Percentiles rank a stretch among this genome's conserved stretches.
Evolutionary conservation across 306 rosid species (phyloP).

Genomic region (cucumber (Cucumis sativus)): DNA sequence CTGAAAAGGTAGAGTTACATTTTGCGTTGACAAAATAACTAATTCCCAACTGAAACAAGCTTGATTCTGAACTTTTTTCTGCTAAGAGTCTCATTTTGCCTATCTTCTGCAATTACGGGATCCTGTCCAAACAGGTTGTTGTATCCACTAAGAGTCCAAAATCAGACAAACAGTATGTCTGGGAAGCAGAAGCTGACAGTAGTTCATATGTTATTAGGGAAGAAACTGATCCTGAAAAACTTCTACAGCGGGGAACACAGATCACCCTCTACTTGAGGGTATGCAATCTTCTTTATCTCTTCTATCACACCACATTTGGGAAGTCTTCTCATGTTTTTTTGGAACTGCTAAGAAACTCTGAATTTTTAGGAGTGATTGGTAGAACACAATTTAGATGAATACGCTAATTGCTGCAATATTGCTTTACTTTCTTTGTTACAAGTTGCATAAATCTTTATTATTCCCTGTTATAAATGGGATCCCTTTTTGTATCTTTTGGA

Average conservation of each 20-base stretch:
- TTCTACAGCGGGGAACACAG: slow-evolving; percentile 79
- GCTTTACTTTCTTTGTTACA: neutral
- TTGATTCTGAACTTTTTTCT: neutral
- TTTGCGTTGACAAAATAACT: neutral
- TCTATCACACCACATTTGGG: neutral
- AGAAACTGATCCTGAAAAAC: slow-evolving; percentile 81
- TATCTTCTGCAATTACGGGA: neutral
- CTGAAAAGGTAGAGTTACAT: slow-evolving; percentile 49
- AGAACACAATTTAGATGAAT: neutral
- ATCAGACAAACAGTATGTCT: slow-evolving; percentile 80
- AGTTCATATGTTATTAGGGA: slow-evolving; percentile 82
- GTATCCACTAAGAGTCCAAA: slow-evolving; percentile 93
- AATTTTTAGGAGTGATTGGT: neutral
- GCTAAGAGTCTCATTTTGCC: neutral
- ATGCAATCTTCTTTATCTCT: slow-evolving; percentile 17
- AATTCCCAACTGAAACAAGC: neutral
- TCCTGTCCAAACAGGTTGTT: slow-evolving; percentile 42
- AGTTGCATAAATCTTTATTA: no score
- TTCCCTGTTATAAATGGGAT: no score
- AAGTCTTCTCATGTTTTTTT: neutral
- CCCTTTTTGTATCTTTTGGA: no score
- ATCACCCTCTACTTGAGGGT: slow-evolving; percentile 77
- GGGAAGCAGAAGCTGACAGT: slow-evolving; percentile 88
- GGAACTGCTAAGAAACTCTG: neutral
- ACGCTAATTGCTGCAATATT: neutral